These are phyloP conservation scores for Paraurostyla sp. DNA, from an alignment of 73 alveolate genomes.

Conservation along the genomic window DNA sequence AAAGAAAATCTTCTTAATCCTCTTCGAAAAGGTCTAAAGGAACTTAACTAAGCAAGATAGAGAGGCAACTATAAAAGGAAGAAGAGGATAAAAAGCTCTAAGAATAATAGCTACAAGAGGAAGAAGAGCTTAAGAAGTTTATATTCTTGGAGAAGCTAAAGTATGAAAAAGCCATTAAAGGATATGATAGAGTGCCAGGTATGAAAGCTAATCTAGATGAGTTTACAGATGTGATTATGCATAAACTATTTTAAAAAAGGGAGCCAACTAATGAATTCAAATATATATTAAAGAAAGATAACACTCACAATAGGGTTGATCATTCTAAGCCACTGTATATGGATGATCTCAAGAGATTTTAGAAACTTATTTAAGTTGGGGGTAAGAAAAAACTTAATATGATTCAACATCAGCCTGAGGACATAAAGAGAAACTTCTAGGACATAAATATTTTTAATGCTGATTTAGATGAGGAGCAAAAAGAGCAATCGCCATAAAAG, in stretches of 20 bases:
- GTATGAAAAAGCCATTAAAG: conserved; percentile 51
- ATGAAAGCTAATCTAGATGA: conserved; percentile 15
- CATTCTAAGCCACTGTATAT: conserved; percentile 22
- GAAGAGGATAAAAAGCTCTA: conserved; percentile 6
- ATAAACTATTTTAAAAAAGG: conserved; percentile 16
- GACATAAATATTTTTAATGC: conserved; percentile 14
- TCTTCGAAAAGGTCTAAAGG: not conserved
- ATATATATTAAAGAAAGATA: conserved; percentile 23
- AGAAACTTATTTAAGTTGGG: conserved; percentile 3
- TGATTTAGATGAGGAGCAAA: conserved; percentile 28
- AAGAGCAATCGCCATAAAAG: too few relatives aligned
- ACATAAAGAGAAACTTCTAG: conserved; percentile 3
- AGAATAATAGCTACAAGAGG: conserved; percentile 30
- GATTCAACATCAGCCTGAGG: not conserved
- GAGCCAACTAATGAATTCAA: conserved; percentile 53
- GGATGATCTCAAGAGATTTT: conserved; percentile 43
- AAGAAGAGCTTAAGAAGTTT: conserved; percentile 43
- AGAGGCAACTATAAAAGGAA: not conserved
- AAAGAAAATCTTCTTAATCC: not conserved
- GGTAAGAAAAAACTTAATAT: not conserved
- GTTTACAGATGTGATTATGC: conserved; percentile 10
- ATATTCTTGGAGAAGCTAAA: conserved; percentile 48
- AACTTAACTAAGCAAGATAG: not conserved
- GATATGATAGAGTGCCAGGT: conserved; percentile 47
- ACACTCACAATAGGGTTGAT: conserved; percentile 33